Evolutionary conservation across 129 eudicot genomes (phyloP).

Genomic region (Escallonia herrerae): DNA sequence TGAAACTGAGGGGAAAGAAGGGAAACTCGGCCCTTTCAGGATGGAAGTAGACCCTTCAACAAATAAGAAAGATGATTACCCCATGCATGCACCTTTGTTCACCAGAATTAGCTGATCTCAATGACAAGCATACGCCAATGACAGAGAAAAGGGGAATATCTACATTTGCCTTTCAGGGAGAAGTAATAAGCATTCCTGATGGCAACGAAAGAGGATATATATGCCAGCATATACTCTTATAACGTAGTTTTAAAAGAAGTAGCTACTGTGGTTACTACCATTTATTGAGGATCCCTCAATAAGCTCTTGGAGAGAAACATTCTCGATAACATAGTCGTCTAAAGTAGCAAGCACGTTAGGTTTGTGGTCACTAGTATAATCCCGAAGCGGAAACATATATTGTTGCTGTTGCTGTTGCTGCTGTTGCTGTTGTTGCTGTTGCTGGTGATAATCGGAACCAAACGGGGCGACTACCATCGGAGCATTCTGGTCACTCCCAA

Average conservation of each 20-base stretch:
- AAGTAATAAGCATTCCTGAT: no score
- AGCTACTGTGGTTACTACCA: not conserved
- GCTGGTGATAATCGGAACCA: not conserved
- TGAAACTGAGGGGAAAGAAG: no score
- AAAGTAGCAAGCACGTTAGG: not conserved
- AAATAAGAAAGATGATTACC: no score
- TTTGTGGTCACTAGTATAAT: not conserved
- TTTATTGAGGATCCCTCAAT: not conserved
- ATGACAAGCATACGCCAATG: no score
- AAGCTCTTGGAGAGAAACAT: not conserved
- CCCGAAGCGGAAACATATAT: not conserved
- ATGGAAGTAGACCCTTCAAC: no score
- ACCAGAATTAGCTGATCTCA: no score
- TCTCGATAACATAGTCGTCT: not conserved
- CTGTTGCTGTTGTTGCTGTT: not conserved
- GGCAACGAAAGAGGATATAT: no score
- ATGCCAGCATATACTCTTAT: no score
- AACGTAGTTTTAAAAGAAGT: not conserved
- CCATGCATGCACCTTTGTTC: no score
- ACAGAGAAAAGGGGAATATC: no score
- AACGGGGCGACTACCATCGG: not conserved
- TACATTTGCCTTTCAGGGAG: no score
- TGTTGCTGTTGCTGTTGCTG: not conserved
- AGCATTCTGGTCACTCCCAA: not conserved
- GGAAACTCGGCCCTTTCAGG: no score